Percentiles rank a stretch among this genome's conserved stretches.
Conservation (phyloP, 257 asterid species). For the Handroanthus guayacan region DNA sequence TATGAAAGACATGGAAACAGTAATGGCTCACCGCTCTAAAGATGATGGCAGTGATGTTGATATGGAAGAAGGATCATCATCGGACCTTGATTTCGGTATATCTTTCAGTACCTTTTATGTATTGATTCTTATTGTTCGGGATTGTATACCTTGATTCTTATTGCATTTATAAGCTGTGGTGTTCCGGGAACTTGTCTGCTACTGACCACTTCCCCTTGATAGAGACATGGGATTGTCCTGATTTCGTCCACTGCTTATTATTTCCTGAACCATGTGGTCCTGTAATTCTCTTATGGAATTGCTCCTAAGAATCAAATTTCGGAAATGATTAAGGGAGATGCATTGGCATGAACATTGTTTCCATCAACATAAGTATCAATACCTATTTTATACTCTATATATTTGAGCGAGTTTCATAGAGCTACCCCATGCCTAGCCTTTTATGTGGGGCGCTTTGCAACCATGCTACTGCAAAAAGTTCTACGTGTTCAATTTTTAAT, state of each 20-base stretch:
- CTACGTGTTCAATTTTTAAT: not conserved
- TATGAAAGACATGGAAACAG: conserved; percentile 86
- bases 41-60: conserved; percentile 57
- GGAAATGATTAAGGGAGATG: conserved; percentile 15
- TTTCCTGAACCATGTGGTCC: not conserved
- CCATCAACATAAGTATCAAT: not conserved
- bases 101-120: conserved; percentile 7
- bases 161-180: conserved; percentile 19
- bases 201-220: conserved; percentile 4
- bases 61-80: conserved; percentile 67
- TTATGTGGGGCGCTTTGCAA: conserved; percentile 3
- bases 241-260: conserved; percentile 6
- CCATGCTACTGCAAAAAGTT: conserved; percentile 3
- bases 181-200: conserved; percentile 4
- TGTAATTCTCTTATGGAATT: conserved; percentile 12
- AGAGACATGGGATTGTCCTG: not conserved
- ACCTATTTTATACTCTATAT: not conserved
- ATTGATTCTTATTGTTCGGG: conserved; percentile 3
- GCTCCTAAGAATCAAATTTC: conserved; percentile 4
- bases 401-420: not conserved
- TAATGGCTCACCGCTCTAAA: conserved; percentile 55
- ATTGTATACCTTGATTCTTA: not conserved
- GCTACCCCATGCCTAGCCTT: conserved; percentile 17
- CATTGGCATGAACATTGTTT: conserved; percentile 15
- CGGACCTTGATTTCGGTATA: conserved; percentile 87